Conservation (phyloP, 176 grass and related monocot species). For the Oryza coarctata region DNA sequence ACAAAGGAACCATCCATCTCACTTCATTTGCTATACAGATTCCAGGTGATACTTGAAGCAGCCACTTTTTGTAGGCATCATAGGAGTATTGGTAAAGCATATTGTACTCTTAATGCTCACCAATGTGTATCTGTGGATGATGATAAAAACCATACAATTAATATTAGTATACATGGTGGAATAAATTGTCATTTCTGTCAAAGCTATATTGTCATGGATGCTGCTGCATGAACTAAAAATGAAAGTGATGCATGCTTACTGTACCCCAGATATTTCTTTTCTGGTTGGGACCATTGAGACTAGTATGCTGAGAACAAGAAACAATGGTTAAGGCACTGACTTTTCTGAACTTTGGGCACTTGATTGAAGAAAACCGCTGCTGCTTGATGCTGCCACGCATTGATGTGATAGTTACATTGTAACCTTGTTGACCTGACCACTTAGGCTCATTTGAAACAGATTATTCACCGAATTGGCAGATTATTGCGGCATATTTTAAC, state of each 20-base stretch:
- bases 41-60: constrained; percentile 21
- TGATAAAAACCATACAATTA: constrained; percentile 18
- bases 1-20: neutral
- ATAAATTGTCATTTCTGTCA: constrained; percentile 34
- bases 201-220: constrained; percentile 2
- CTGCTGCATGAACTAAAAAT: constrained; percentile 4
- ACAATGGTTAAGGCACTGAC: neutral
- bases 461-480: too few relatives aligned
- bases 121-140: constrained; percentile 35
- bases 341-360: constrained; percentile 5
- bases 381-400: neutral
- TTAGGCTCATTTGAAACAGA: too few relatives aligned
- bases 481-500: too few relatives aligned
- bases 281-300: constrained; percentile 7
- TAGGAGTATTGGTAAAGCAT: constrained; percentile 33
- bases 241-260: neutral
- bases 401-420: neutral
- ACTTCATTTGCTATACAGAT: neutral
- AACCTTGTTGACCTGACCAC: constrained; percentile 2
- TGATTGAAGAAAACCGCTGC: constrained; percentile 13
- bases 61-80: constrained; percentile 43
- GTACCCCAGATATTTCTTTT: neutral
- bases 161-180: constrained; percentile 26
- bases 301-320: constrained; percentile 15
- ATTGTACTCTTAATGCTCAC: constrained; percentile 33